Conservation (phyloP, 306 rosid species). For the Notholithocarpus densiflorus region DNA sequence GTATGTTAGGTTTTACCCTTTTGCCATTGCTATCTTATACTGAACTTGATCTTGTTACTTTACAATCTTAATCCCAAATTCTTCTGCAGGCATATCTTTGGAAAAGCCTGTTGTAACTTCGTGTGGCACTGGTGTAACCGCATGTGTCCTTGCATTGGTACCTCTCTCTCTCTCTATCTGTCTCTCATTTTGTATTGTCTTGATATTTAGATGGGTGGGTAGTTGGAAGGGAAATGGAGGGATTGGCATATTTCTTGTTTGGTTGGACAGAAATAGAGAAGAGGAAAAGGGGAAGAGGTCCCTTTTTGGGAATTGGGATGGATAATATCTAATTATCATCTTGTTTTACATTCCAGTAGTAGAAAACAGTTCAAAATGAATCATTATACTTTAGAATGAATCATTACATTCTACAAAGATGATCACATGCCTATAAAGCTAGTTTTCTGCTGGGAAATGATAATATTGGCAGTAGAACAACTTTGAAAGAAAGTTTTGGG, state of each 20-base stretch:
- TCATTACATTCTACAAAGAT: background rate
- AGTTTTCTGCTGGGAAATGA: conserved; percentile 1
- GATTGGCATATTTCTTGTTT: background rate
- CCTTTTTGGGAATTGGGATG: background rate
- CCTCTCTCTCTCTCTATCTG: conserved; percentile 1
- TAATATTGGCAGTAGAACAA: background rate
- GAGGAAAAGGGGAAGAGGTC: background rate
- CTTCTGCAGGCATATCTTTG: conserved; percentile 72
- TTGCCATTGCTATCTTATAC: background rate
- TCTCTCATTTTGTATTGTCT: background rate
- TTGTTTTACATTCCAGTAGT: background rate
- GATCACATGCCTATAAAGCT: background rate
- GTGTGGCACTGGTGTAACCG: conserved; percentile 94
- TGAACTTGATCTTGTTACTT: background rate
- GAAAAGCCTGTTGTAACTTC: conserved; percentile 69
- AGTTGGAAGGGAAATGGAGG: background rate
- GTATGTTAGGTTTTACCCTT: background rate
- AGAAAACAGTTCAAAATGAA: background rate
- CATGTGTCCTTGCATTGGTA: conserved; percentile 94
- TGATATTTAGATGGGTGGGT: background rate
- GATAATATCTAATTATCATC: background rate
- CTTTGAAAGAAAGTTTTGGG: background rate
- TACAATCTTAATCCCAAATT: background rate
- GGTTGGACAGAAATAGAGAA: background rate
- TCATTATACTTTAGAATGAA: background rate